Evolutionary conservation across 2,329 filamentous ascomycete genomes (phyloP), one percentile per base, ranked within the genome.

Genomic region (Fusarium compactum): DNA sequence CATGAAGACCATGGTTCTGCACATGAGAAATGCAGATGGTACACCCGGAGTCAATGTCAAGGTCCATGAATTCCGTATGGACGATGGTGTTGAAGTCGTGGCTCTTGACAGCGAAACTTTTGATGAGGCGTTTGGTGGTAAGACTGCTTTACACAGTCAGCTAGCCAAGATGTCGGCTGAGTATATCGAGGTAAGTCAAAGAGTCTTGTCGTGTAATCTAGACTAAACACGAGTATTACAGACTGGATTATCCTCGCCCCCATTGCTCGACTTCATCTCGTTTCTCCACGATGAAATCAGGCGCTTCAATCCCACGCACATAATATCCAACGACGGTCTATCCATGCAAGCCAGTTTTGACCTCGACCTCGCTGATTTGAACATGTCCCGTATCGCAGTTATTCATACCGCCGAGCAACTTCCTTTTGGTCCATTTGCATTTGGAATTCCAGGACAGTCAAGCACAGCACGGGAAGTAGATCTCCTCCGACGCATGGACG

Each of bases 1-100:
- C 6, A 9, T 20, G 0, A 1, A 1, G 2, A 46, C 20, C 0
- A 32, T n/a, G 10, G 0, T 6, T 0, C 10, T 60, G 1, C 30
- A 56, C 1, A 29, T 46, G 4, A 30, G 10, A 14, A 18, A 6
- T 1, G 14, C 3, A 3, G 11, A 38, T 16, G 40, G 10, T 3
- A 18, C 1, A 5, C 12, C 57, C 2, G 24, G 51, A 5, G 20
- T 40, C 0, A 25, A 57, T 15, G 25, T 60, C 4, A 25, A 57
- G 4, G 30, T 60, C 2, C 41, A 57, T 0, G 30, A 57, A 4
- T 29, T 60, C 0, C 29, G n/a, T 2, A 57, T 57, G 25, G 51
- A 60, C 3, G 51, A 41, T 11, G 51, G 51, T 1, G 51, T 60
- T 12, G 51, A 32, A 22, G 18, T 22, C 2, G 4, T 57, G 20